Evolutionary conservation across 1,139 yeast genomes (phyloP).

Genomic region (Meyerozyma sp.): DNA sequence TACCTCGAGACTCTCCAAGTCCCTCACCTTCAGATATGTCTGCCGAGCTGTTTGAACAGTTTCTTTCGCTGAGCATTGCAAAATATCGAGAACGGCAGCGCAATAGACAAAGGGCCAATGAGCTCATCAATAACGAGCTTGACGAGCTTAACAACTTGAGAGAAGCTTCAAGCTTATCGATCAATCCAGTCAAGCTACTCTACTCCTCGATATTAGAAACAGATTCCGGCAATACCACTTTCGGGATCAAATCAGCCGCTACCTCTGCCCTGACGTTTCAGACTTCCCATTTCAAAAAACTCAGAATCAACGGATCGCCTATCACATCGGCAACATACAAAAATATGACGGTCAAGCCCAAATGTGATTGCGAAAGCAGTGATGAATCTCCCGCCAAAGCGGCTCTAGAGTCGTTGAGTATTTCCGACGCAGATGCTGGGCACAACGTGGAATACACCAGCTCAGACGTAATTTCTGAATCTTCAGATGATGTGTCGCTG

Average conservation of each 20-base stretch:
- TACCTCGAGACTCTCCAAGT: neutral
- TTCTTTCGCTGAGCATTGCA: conserved; percentile 29
- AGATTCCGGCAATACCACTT: conserved; percentile 6
- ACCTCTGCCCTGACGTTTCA: conserved; percentile 34
- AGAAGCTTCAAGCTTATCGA: conserved; percentile 1
- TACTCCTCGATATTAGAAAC: conserved; percentile 12
- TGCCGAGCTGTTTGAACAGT: conserved; percentile 27
- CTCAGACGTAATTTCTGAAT: neutral
- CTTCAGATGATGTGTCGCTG: neutral
- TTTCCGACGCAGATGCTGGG: neutral
- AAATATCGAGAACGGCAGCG: conserved; percentile 28
- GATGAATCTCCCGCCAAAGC: conserved; percentile 1
- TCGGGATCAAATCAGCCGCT: conserved; percentile 30
- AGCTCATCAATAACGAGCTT: neutral
- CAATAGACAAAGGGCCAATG: conserved; percentile 10
- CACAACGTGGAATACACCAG: neutral
- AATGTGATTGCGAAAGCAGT: conserved; percentile 10
- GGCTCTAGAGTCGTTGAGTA: neutral
- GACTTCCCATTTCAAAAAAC: conserved; percentile 38
- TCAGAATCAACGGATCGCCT: conserved; percentile 39
- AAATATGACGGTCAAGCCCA: conserved; percentile 9
- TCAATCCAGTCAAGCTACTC: conserved; percentile 12
- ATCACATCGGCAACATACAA: conserved; percentile 25
- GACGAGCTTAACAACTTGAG: conserved; percentile 3
- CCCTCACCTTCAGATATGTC: conserved; percentile 10